Evolutionary conservation across 352 stramenopile species (phyloP), one percentile per base, ranked within the genome.

Genomic region (Halophytophthora batemanensis): DNA sequence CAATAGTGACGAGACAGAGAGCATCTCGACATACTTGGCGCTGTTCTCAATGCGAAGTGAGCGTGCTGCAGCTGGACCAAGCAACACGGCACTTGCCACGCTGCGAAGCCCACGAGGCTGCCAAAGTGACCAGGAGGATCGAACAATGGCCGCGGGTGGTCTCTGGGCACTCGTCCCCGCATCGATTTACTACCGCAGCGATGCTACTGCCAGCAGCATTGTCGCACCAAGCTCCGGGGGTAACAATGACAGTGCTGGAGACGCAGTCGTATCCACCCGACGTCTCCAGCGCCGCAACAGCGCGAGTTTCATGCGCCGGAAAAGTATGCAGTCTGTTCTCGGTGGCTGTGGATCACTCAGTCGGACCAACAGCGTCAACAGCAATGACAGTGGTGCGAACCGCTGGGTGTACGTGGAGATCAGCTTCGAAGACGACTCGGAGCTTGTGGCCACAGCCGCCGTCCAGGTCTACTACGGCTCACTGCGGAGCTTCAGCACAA

Each of bases 321-420:
- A 21, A 23, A 64, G 49, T 19, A 19, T 68, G 0, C n/a, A 61
- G 34, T 14, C 18, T 40, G 34, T 6, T 15, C 3, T 51, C 13
- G 29, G 29, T 7, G 28, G n/a, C 21, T 12, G 5, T 31, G 21
- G 41, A 11, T 18, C 18, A 56, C 50, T n/a, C 42, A 60, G n/a
- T 61, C 53, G 46, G 56, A 52, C 21, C 3, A 46, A 23, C 40
- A 63, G 19, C 18, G 50, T 15, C 12, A 14, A n/a, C 21, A n/a
- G 33, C 25, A 31, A 8, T 8, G 25, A 31, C 8, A 8, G 25
- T 31, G 25, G 25, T 8, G 4, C 25, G 25, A 31, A 31, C 8
- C 28, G 10, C 3, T 84, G 77, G 77, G 62, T 87, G 6, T 87
- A 87, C 47, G 67, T 46, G 2, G 72, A 87, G 43, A 28, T 87